Evolutionary conservation across 371 early-diverging fungal species (phyloP), one percentile per base, ranked within the genome.

Genomic region (Zancudomyces culisetae): DNA sequence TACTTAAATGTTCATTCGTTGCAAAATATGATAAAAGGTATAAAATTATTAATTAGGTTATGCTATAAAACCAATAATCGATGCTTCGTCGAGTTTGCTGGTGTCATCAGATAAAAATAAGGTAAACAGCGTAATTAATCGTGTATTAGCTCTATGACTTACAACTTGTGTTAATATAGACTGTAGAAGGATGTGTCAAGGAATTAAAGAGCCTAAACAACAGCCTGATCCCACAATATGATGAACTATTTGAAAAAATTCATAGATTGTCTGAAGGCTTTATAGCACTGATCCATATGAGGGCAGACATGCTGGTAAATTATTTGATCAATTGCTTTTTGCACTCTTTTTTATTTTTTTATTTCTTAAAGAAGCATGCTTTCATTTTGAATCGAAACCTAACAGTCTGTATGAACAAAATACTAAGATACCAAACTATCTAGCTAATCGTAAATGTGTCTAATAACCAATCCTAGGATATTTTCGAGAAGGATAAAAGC

Each of bases 261-360:
- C 77, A 76, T 58, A 70, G 71, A 10, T 65, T 85, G 19, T 84
- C 85, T 0, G 79, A 76, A 27, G 89, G 89, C 13, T 72, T 83
- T 61, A 72, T 75, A 45, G 82, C 81, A 52, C 59, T 88, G 35
- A 73, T 85, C 0, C 72, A 79, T 41, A 64, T 88, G 69, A 72
- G 89, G 1, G 71, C 71, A 0, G 84, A 85, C 55, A 59, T 83
- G 45, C 55, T 85, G 57, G 80, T 74, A 58, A 47, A 53, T 35
- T 43, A 55, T 19, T 52, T 45, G 40, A 42, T 4, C 10, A 53
- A 10, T 10, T 35, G 43, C 19, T 3, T 29, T 3, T 21, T 54
- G 20, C 19, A 18, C 28, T 20, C 18, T 26, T 3, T 20, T 10
- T 22, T n/a, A n/a, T n/a, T n/a, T n/a, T n/a, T n/a, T n/a, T n/a